Percentiles rank a stretch among this genome's conserved stretches.
Evolutionary conservation across 352 stramenopile genomes (phyloP).

Genomic region (Globisporangium recalcitrans): DNA sequence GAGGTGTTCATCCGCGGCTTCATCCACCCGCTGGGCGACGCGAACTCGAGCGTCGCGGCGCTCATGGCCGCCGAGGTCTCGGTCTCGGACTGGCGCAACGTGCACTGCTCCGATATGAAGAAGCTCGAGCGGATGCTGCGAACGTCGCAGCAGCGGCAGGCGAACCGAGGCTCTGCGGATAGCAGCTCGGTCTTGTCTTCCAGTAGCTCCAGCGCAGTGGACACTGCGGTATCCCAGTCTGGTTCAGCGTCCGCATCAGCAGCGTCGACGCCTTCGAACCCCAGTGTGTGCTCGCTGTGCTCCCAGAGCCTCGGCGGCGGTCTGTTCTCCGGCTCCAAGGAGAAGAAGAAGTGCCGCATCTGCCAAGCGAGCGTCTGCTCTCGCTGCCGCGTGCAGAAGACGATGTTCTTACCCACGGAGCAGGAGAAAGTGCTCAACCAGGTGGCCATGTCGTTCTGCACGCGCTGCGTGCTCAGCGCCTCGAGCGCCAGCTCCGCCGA

Average conservation of each 20-base stretch:
- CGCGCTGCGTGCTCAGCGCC: constrained; percentile 24
- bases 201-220: background rate
- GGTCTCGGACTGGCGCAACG: constrained; percentile 2
- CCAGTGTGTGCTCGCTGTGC: background rate
- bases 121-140: constrained; percentile 28
- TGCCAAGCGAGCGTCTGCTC: constrained; percentile 18
- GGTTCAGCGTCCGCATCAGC: background rate
- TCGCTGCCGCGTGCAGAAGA: constrained; percentile 19
- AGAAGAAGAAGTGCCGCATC: constrained; percentile 8
- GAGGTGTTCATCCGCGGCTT: constrained; percentile 37
- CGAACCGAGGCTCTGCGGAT: too few relatives aligned
- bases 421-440: constrained; percentile 21
- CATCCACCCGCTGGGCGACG: constrained; percentile 25
- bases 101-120: constrained; percentile 36
- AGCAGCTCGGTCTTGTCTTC: background rate
- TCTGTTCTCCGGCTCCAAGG: background rate
- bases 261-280: background rate
- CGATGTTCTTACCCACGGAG: constrained; percentile 14
- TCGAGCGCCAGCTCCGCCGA: constrained; percentile 1
- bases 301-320: background rate
- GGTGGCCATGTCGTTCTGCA: constrained; percentile 25
- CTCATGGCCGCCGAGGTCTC: constrained; percentile 14
- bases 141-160: background rate
- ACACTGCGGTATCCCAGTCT: background rate
- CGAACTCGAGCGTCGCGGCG: constrained; percentile 25